Conservation (phyloP, 1,284 basidiomycete genomes). For the Rhodotorula sp. region DNA sequence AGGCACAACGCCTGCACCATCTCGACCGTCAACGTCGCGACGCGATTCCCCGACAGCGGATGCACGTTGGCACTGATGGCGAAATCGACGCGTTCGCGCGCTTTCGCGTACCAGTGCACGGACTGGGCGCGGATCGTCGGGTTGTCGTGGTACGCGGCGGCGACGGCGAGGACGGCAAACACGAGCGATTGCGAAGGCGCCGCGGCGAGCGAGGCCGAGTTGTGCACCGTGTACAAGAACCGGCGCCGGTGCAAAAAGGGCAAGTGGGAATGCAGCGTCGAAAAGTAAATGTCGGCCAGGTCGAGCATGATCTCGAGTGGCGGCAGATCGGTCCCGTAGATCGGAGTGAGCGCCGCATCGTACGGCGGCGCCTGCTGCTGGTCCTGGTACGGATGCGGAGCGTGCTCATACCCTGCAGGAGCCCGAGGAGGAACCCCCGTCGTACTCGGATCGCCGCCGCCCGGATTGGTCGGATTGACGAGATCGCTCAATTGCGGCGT, state of each 20-base stretch:
- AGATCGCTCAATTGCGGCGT: constrained; percentile 19
- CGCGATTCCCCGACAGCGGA: neutral
- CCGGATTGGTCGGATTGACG: constrained; percentile 20
- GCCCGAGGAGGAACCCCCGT: neutral
- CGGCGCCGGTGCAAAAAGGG: constrained; percentile 40
- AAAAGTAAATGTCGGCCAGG: constrained; percentile 37
- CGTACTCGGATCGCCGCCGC: neutral
- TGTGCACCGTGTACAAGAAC: constrained; percentile 37
- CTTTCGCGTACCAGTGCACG: constrained; percentile 23
- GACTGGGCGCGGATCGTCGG: constrained; percentile 14
- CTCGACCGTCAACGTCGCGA: constrained; percentile 37
- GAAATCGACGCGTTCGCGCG: constrained; percentile 29
- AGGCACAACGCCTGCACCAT: constrained; percentile 36
- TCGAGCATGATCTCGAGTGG: constrained; percentile 34
- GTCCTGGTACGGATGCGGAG: neutral
- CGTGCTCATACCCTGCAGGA: neutral
- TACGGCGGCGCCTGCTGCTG: neutral
- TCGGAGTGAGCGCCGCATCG: neutral
- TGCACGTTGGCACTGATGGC: constrained; percentile 19
- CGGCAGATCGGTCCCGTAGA: constrained; percentile 24
- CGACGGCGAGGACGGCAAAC: constrained; percentile 35
- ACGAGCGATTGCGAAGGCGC: constrained; percentile 36
- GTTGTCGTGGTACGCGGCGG: constrained; percentile 34
- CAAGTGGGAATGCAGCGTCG: constrained; percentile 32
- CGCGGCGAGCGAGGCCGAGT: constrained; percentile 29